Evolutionary conservation across 805 yeast species (phyloP).

Genomic region (Metschnikowia lochheadii): DNA sequence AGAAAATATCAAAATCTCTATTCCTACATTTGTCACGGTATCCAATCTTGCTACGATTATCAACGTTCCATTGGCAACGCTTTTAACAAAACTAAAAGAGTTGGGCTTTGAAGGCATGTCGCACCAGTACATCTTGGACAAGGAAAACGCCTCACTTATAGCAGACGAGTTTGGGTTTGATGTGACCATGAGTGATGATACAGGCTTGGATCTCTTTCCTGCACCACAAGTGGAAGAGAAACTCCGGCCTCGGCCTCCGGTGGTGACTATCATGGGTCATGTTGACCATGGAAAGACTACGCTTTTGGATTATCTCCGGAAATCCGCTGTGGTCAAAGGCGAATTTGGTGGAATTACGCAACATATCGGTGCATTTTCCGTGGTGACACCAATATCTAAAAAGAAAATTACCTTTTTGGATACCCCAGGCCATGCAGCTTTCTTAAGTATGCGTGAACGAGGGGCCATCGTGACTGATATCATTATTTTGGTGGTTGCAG

Average conservation of each 20-base stretch:
- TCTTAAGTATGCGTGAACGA: slow-evolving; percentile 91
- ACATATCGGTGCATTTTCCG: slow-evolving; percentile 95
- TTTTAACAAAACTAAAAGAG: slow-evolving; percentile 53
- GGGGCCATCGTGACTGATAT: slow-evolving; percentile 95
- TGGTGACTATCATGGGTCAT: slow-evolving; percentile 98
- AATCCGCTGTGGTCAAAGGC: slow-evolving; percentile 73
- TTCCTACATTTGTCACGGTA: slow-evolving; percentile 78
- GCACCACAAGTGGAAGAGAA: slow-evolving; percentile 43
- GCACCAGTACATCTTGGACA: slow-evolving; percentile 76
- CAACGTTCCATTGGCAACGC: slow-evolving; percentile 56
- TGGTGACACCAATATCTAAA: slow-evolving; percentile 68
- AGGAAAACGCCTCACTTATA: slow-evolving; percentile 78
- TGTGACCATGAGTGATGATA: slow-evolving; percentile 51
- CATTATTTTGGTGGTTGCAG: slow-evolving; percentile 89
- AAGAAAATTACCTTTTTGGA: slow-evolving; percentile 84
- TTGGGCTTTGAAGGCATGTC: slow-evolving; percentile 73
- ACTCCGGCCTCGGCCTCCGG: slow-evolving; percentile 76
- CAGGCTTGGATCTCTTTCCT: slow-evolving; percentile 57
- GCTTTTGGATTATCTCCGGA: slow-evolving; percentile 78
- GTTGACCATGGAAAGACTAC: slow-evolving; percentile 99
- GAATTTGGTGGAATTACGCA: slow-evolving; percentile 98
- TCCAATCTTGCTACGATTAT: slow-evolving; percentile 73
- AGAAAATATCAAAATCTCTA: slow-evolving; percentile 29
- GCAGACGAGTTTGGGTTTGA: slow-evolving; percentile 87
- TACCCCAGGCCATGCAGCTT: slow-evolving; percentile 98